Conservation (phyloP, 2,329 filamentous ascomycete genomes). For the Aphanoascus verrucosus region DNA sequence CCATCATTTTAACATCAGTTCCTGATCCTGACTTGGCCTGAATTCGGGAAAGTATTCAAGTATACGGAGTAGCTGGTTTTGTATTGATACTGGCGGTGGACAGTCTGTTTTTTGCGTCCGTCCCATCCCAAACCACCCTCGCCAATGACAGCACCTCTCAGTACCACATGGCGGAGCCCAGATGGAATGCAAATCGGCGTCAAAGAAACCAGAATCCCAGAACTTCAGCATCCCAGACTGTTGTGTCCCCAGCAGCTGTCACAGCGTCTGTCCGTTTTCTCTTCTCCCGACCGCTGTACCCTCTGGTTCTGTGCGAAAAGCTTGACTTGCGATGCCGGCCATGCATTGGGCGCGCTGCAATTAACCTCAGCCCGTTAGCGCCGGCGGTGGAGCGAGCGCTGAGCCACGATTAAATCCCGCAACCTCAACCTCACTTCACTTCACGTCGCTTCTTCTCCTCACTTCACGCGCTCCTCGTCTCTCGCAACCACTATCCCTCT, state of each 20-base stretch:
- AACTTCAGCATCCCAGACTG: too few relatives aligned
- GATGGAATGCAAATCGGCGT: too few relatives aligned
- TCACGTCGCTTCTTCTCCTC: background rate
- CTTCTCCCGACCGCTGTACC: background rate
- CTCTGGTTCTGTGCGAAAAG: background rate
- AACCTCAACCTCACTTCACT: background rate
- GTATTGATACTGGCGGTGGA: too few relatives aligned
- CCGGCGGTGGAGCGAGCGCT: background rate
- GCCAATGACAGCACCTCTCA: too few relatives aligned
- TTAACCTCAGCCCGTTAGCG: slow-evolving; percentile 1
- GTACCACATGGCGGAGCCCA: too few relatives aligned
- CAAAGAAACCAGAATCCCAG: too few relatives aligned
- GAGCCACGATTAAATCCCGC: background rate
- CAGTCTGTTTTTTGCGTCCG: background rate
- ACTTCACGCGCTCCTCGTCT: too few relatives aligned
- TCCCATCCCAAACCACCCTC: background rate
- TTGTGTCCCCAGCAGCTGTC: too few relatives aligned
- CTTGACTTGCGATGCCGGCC: slow-evolving; percentile 3
- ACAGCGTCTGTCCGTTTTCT: background rate
- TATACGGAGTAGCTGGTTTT: background rate
- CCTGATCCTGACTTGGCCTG: too few relatives aligned
- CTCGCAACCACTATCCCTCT: background rate
- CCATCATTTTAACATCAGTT: too few relatives aligned
- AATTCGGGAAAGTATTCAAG: too few relatives aligned
- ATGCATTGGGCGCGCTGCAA: slow-evolving; percentile 2